Conservation (phyloP, 441 rosid genomes). For the Francoa sonchifolia region DNA sequence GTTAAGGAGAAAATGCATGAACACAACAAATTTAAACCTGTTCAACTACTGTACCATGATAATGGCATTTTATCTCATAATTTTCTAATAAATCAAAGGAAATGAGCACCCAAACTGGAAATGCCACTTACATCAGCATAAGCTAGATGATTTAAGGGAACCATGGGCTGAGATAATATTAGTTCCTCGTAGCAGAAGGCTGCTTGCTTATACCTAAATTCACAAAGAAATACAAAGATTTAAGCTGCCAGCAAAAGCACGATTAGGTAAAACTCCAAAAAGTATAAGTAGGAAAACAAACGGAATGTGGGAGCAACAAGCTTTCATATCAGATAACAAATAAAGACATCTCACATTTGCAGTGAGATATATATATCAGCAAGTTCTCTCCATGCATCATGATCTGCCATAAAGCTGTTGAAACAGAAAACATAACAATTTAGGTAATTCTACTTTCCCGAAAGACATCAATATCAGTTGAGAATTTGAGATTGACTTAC, state of each 20-base stretch:
- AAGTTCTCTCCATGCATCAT: conserved; percentile 99
- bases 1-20: too few species aligned
- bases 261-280: conserved; percentile 1
- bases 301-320: conserved; percentile 5
- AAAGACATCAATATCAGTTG: too few species aligned
- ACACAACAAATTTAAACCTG: too few species aligned
- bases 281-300: too few species aligned
- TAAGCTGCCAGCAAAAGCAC: not conserved
- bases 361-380: conserved; percentile 80
- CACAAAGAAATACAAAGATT: not conserved
- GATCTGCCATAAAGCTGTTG: conserved; percentile 98
- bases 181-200: conserved; percentile 97
- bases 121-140: conserved; percentile 72
- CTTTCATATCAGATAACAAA: not conserved
- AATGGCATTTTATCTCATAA: too few species aligned
- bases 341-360: conserved; percentile 61
- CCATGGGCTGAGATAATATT: conserved; percentile 65
- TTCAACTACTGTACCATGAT: too few species aligned
- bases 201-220: conserved; percentile 92
- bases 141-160: conserved; percentile 67
- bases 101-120: not conserved
- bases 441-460: conserved; percentile 2
- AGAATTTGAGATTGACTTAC: conserved; percentile 31
- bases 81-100: not conserved
- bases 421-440: not conserved